Evolutionary conservation across 2,329 filamentous ascomycete species (phyloP).

Genomic region (Iodosphaeria phyllophila): DNA sequence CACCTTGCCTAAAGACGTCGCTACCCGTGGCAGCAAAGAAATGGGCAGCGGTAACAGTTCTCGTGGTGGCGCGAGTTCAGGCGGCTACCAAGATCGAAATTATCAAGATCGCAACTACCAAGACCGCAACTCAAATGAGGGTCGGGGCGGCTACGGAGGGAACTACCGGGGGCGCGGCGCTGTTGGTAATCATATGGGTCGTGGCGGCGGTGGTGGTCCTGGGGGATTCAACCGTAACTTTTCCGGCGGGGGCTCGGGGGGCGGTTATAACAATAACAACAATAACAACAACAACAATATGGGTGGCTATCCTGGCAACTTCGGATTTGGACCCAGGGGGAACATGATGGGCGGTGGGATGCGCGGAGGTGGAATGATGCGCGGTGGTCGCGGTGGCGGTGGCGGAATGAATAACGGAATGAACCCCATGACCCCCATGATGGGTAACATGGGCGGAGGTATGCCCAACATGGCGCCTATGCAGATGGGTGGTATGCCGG

Average conservation of each 20-base stretch:
- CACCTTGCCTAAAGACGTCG: constrained; percentile 77
- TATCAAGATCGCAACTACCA: no score
- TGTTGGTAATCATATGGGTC: constrained; percentile 13
- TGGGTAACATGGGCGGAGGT: constrained; percentile 2
- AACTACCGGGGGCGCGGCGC: constrained; percentile 10
- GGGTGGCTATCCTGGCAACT: no score
- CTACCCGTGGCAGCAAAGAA: constrained; percentile 47
- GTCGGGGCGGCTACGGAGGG: constrained; percentile 9
- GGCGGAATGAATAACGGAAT: constrained; percentile 14
- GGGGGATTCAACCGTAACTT: constrained; percentile 12
- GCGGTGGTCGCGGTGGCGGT: constrained; percentile 12
- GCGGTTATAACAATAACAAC: constrained; percentile 12
- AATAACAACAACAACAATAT: constrained; percentile 7
- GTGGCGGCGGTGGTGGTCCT: constrained; percentile 10
- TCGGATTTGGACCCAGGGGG: no score
- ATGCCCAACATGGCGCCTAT: constrained; percentile 5
- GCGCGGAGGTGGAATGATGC: constrained; percentile 14
- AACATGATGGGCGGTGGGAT: constrained; percentile 15
- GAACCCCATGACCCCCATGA: constrained; percentile 11
- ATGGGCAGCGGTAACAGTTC: no score
- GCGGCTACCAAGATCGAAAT: constrained; percentile 26
- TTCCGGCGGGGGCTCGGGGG: constrained; percentile 9
- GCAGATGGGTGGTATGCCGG: constrained; percentile 5
- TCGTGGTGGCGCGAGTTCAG: constrained; percentile 32
- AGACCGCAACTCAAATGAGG: constrained; percentile 4